These are phyloP conservation scores for Huntiella savannae DNA, from an alignment of 2,329 filamentous ascomycete species.

Conservation along the genomic window DNA sequence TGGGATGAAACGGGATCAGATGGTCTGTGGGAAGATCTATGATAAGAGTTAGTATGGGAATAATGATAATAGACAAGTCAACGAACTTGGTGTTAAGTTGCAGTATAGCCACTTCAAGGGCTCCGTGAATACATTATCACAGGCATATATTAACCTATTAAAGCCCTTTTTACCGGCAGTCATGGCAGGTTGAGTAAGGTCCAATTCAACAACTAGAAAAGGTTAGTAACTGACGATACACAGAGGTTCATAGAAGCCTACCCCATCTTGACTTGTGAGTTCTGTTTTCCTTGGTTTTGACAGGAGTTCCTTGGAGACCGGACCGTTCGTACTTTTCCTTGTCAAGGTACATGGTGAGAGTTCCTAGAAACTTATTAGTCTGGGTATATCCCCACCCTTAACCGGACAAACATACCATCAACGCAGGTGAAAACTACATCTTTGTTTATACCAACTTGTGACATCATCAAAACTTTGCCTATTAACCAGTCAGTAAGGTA, in stretches of 20 bases:
- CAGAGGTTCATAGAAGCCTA: conserved; percentile 22
- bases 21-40: conserved; percentile 2
- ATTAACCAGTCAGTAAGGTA: too few relatives aligned
- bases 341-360: conserved; percentile 57
- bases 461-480: conserved; percentile 49
- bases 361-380: conserved; percentile 27
- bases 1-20: conserved; percentile 13
- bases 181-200: conserved; percentile 60
- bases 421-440: conserved; percentile 55
- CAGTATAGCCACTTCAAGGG: conserved; percentile 63
- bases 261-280: conserved; percentile 53
- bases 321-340: conserved; percentile 67
- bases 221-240: conserved; percentile 15
- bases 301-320: conserved; percentile 56
- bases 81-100: conserved; percentile 26
- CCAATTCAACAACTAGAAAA: conserved; percentile 48
- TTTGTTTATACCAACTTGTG: conserved; percentile 49
- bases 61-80: background rate
- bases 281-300: conserved; percentile 37
- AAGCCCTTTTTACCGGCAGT: conserved; percentile 68
- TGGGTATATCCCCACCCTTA: background rate
- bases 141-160: conserved; percentile 58
- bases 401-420: conserved; percentile 32
- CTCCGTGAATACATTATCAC: conserved; percentile 52
- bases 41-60: background rate